Base-by-base conservation (phyloP, 2,329 filamentous ascomycete genomes). In the Diaporthe nobilis region DNA sequence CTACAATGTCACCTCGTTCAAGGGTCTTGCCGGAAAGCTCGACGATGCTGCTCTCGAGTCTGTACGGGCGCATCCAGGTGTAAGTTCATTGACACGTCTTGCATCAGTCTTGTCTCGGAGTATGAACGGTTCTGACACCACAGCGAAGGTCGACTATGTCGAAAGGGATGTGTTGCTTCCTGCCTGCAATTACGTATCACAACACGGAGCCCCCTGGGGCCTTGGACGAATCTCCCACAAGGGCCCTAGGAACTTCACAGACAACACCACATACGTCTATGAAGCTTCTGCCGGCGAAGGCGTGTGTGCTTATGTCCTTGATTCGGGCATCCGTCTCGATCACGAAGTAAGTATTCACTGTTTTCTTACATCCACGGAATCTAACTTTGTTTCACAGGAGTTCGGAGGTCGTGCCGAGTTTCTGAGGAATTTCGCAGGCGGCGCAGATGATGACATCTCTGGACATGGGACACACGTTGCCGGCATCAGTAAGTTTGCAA, bases 21-120 rank as follows among this genome's bases (percentile, higher is more conserved):
- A 77, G 71, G 82, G 82, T 75, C 82, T 83, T 42, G 79, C 82
- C 25, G 76, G 77, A 68, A 75, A 74, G 42, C 71, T 83, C 25
- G 78, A 80, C 28, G 75, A 61, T n/a, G 71, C 57, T 12, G 42
- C 76, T 25, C 79, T 83, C 13, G 78, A 78, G 12, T 72, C 75
- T 13, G 67, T 83, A 55, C 78, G 77, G 25, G 55, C 67, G 63
- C 73, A 80, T 49, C 77, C 79, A 12, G 80, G 80, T 42, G 81
- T 81, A 65, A 71, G 79, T 65, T 17, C 37, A 25, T 22, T 39
- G 53, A 58, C 2, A 58, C 17, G 17, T 20, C 10, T 37, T 22
- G 1, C 9, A 7, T 42, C 34, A 42, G 5, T 17, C 37, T 15
- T 12, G 22, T 42, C 10, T 25, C n/a, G 10, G 37, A 8, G 7